Conservation (phyloP, 1,284 basidiomycete species). For the Porphyrellus sp. region DNA sequence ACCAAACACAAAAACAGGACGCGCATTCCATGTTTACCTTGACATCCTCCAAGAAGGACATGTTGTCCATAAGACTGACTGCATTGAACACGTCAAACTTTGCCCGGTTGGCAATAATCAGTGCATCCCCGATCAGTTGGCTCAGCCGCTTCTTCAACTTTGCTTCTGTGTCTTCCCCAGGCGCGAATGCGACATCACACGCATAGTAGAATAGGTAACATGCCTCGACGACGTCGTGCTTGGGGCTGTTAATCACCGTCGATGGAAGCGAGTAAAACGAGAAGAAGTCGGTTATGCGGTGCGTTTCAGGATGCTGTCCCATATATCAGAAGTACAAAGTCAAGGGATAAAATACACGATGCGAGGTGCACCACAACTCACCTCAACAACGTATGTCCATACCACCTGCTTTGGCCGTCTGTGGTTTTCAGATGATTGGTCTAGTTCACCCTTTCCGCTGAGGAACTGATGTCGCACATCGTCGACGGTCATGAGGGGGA, state of each 20-base stretch:
- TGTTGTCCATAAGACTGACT: conserved; percentile 93
- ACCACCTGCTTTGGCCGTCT: conserved; percentile 80
- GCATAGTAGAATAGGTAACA: conserved; percentile 95
- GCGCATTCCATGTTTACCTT: conserved; percentile 53
- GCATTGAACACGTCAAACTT: conserved; percentile 97
- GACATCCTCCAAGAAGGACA: conserved; percentile 76
- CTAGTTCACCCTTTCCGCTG: conserved; percentile 75
- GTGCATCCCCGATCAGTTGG: conserved; percentile 71
- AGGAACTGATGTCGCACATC: conserved; percentile 89
- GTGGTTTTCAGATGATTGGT: conserved; percentile 45
- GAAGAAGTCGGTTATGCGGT: conserved; percentile 91
- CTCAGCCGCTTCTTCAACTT: conserved; percentile 70
- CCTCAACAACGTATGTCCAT: conserved; percentile 97
- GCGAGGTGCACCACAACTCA: conserved; percentile 36
- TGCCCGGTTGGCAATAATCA: conserved; percentile 78
- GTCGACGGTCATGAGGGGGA: conserved; percentile 72
- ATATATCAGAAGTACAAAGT: neutral
- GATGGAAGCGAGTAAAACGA: conserved; percentile 98
- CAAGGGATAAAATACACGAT: neutral
- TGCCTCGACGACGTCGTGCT: conserved; percentile 71
- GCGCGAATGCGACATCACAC: conserved; percentile 60
- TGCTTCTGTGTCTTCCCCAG: conserved; percentile 55
- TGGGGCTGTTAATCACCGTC: conserved; percentile 70
- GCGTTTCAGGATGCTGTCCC: conserved; percentile 72
- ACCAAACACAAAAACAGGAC: conserved; percentile 1